A percentile compares a stretch with the other conserved stretches of the same genome.
phyloP scores from a whole-genome alignment of 441 rosid species.

The Croton setiger region DNA sequence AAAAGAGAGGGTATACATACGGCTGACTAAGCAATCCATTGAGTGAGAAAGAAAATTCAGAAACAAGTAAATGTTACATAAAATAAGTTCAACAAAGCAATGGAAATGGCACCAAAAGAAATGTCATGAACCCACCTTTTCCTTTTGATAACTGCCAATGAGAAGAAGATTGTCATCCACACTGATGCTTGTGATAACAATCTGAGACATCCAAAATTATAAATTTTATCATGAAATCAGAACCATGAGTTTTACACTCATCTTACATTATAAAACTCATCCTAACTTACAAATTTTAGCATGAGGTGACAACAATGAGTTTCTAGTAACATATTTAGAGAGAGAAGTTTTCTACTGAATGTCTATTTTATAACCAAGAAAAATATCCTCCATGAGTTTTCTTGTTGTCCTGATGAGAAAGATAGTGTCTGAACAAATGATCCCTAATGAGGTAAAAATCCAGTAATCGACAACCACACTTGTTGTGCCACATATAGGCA shows the following conservation, averaged over 20 bases:
- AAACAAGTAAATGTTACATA: background rate
- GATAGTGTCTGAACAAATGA: background rate
- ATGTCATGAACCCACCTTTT: conserved; percentile 48
- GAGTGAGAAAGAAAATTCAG: background rate
- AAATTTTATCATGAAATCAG: background rate
- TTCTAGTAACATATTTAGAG: background rate
- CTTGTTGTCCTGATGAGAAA: background rate
- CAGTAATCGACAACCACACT: background rate
- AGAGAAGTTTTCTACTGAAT: background rate
- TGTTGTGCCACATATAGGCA: background rate
- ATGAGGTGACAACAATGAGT: conserved; percentile 1
- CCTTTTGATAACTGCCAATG: conserved; percentile 91
- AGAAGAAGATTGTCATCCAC: conserved; percentile 75
- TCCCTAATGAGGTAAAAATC: background rate
- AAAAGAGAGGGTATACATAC: too few relatives aligned
- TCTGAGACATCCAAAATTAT: conserved; percentile 48
- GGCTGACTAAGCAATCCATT: too few relatives aligned
- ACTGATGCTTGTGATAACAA: conserved; percentile 91
- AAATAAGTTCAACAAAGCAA: background rate
- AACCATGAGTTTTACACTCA: background rate
- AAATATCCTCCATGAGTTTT: background rate
- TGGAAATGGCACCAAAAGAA: background rate
- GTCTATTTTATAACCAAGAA: background rate
- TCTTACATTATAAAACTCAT: background rate
- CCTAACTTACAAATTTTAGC: conserved; percentile 7